Conservation (phyloP, 176 grass and related monocot species). For the Rhynchospora breviuscula region DNA sequence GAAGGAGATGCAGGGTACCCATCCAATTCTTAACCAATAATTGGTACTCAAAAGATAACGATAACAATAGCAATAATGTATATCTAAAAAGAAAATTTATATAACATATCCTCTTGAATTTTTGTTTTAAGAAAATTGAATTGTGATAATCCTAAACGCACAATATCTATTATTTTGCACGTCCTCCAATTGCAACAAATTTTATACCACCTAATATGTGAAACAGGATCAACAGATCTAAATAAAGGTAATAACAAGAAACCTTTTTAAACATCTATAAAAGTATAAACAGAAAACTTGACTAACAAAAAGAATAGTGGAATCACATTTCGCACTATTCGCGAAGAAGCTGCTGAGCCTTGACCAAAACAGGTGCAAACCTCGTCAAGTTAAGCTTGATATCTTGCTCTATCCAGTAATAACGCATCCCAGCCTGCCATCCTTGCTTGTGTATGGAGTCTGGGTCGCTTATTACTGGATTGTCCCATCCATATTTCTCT, state of each 20-base stretch:
- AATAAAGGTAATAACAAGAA: not conserved
- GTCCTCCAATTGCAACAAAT: not conserved
- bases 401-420: constrained; percentile 65
- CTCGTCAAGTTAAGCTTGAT: constrained; percentile 59
- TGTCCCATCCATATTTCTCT: constrained; percentile 51
- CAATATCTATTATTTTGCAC: not conserved
- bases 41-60: not conserved
- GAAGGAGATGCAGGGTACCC: not conserved
- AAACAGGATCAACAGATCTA: not conserved
- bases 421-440: constrained; percentile 48
- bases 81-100: no score
- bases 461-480: constrained; percentile 42
- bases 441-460: constrained; percentile 48
- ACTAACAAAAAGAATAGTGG: not conserved
- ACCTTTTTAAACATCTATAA: not conserved
- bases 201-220: not conserved
- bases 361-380: constrained; percentile 39
- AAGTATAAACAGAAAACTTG: not conserved
- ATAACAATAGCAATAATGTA: no score
- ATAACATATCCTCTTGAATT: no score
- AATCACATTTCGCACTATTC: constrained; percentile 18
- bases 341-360: constrained; percentile 29
- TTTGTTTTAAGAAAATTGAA: not conserved
- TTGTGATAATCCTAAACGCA: not conserved
- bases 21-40: not conserved